Percentiles rank a stretch among this genome's conserved stretches.
Conservation (phyloP, 139 green algal genomes). For the Coelastrella sp. region DNA sequence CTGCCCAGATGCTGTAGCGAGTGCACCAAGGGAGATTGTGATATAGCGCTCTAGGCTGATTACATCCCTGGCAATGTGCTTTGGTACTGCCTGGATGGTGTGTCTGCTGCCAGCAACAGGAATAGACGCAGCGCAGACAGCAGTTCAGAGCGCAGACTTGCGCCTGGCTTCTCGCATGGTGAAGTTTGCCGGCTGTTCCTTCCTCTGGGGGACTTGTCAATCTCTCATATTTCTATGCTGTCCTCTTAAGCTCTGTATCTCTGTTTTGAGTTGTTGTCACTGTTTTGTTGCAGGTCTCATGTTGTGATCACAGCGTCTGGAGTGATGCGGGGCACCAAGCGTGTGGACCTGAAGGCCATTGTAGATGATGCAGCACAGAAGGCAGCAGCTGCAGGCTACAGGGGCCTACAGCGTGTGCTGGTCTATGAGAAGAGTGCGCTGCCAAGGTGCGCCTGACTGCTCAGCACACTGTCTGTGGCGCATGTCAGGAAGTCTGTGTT, state of each 20-base stretch:
- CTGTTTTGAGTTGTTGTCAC: neutral
- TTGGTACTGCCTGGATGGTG: no score
- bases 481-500: neutral
- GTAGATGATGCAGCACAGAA: slow-evolving; percentile 76
- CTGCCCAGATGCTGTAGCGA: no score
- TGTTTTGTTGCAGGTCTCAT: slow-evolving; percentile 21
- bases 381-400: slow-evolving; percentile 26
- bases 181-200: neutral
- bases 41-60: no score
- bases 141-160: neutral
- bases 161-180: neutral
- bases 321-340: slow-evolving; percentile 87
- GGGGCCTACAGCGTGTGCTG: slow-evolving; percentile 61
- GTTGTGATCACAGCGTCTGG: slow-evolving; percentile 82
- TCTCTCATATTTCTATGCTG: neutral
- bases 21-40: no score
- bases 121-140: neutral
- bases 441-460: slow-evolving; percentile 3
- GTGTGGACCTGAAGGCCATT: slow-evolving; percentile 89
- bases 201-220: neutral
- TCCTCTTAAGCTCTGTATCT: neutral
- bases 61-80: no score
- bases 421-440: slow-evolving; percentile 86
- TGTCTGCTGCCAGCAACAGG: no score
- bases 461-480: neutral